Conservation (phyloP, 1,284 basidiomycete genomes). For the Melampsora larici-populina region DNA sequence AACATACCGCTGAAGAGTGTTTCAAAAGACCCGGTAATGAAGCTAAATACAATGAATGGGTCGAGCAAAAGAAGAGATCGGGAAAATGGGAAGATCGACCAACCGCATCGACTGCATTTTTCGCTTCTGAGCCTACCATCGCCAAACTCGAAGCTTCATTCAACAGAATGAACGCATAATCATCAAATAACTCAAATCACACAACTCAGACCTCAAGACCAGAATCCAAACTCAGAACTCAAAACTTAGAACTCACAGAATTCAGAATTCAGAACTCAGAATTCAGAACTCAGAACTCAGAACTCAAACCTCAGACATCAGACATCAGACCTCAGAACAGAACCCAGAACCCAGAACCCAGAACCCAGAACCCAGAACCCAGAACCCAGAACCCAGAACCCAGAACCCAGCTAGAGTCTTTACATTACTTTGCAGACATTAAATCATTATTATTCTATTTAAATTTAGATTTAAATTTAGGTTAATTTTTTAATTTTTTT, state of each 20-base stretch:
- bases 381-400: no score
- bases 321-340: not conserved
- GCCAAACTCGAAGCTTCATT: not conserved
- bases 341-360: no score
- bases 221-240: not conserved
- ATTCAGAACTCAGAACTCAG: not conserved
- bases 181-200: not conserved
- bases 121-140: not conserved
- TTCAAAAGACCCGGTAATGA: no score
- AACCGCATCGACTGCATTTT: not conserved
- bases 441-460: no score
- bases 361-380: no score
- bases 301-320: not conserved
- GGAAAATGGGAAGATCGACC: not conserved
- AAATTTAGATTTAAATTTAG: no score
- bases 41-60: not conserved
- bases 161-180: not conserved
- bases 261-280: not conserved
- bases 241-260: not conserved
- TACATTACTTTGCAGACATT: no score
- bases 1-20: not conserved
- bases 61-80: not conserved
- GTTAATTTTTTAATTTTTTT: not conserved
- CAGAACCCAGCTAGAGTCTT: no score
- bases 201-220: not conserved